Base-by-base conservation (phyloP, 257 asterid genomes). In the Linaria vulgaris region DNA sequence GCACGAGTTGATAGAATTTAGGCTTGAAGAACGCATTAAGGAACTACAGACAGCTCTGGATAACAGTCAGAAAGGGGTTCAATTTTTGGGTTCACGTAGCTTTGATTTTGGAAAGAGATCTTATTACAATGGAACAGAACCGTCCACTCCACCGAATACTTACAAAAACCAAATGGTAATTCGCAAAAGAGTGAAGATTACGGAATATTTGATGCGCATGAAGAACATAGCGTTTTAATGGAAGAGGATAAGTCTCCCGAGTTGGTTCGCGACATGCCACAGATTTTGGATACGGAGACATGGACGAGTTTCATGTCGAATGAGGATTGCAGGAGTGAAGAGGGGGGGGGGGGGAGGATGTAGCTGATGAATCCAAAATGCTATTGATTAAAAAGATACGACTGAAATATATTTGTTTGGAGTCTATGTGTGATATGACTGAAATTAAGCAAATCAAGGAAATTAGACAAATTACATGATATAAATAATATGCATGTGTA, bases 1-100 rank as follows among this genome's bases (percentile, higher is more conserved):
- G 56, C 94, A 88, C 10, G 82, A 85, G 78, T 43, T 85, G 69
- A 76, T 76, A 48, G 87, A 88, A 71, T 74, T 85, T 4, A 75
- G 80, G 67, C 89, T 85, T 12, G 78, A 83, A 73, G 78, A 49
- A 12, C 85, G 78, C 55, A 67, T 88, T 15, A 69, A 65, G 76
- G 94, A 83, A 74, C 84, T 88, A 17, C 88, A 85, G 60, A 71
- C 41, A 51, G 87, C 84, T 41, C 78, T 85, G 54, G 46, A 13
- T n/a, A 49, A 55, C 63, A 74, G 69, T 34, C 78, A 55, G 59
- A 73, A 53, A 47, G 34, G 61, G 58, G 72, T 53, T 63, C 70
- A n/a, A 55, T 43, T 59, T 27, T 66, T 68, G 41, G 77, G 66
- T 39, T 45, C 81, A 41, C 79, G 76, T 22, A 57, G 62, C 9